Evolutionary conservation across 2,329 filamentous ascomycete species (phyloP).

Genomic region (Colletotrichum liriopes): DNA sequence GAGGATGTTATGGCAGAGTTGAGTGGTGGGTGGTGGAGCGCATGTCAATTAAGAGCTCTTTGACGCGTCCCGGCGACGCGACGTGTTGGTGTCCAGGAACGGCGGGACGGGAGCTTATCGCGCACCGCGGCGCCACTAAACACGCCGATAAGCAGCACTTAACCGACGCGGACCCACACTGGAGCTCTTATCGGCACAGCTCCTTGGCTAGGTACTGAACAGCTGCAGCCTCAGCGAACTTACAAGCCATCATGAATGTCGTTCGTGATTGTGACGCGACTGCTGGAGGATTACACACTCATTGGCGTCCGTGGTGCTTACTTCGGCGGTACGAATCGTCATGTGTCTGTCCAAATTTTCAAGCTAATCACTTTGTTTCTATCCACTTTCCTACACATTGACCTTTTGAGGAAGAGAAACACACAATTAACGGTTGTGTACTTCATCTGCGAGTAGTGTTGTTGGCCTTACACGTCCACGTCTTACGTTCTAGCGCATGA

Average conservation of each 20-base stretch:
- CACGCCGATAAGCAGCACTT: conserved; percentile 39
- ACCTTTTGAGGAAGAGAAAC: background rate
- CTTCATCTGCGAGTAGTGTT: background rate
- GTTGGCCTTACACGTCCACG: background rate
- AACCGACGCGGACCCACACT: conserved; percentile 4
- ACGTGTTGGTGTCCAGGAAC: conserved; percentile 32
- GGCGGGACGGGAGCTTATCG: conserved; percentile 35
- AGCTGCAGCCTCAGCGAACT: background rate
- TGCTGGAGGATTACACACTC: background rate
- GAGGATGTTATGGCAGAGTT: conserved; percentile 37
- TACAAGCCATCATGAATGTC: background rate
- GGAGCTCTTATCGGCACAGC: conserved; percentile 24
- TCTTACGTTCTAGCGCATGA: background rate
- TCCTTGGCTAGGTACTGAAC: no score
- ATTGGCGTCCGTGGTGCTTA: background rate
- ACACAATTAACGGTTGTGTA: background rate
- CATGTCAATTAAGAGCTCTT: conserved; percentile 39
- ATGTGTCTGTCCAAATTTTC: background rate
- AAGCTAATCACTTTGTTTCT: background rate
- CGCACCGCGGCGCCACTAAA: conserved; percentile 32
- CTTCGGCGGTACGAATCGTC: background rate
- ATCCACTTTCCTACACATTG: background rate
- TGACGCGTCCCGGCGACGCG: conserved; percentile 36
- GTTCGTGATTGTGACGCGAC: background rate
- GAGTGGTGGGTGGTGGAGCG: conserved; percentile 29